Evolutionary conservation across 2,329 filamentous ascomycete species (phyloP), one percentile per base, ranked within the genome.

Genomic region (Epichloe baconii): DNA sequence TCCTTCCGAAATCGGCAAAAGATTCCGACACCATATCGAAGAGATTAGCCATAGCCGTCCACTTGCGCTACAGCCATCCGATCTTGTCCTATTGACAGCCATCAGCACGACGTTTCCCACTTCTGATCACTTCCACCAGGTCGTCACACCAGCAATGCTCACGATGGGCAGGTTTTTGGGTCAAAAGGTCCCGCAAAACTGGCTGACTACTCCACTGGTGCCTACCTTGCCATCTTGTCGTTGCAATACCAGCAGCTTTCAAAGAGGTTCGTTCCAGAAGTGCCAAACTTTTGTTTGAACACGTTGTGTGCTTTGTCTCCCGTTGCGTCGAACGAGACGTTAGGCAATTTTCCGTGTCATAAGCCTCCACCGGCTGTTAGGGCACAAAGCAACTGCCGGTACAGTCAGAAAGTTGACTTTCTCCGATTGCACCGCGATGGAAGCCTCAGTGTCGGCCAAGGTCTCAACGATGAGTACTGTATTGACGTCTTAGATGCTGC

Each of bases 61-160:
- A 4, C 65, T 82, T 37, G 66, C 70, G 7, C 80, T 74, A 59
- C 77, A 66, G 61, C 77, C 64, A 58, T 87, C 88, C 17, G 90
- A 98, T 61, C 69, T 98, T 19, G 70, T 89, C 21, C 70, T 95
- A n/a, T 71, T 98, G 37, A 90, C 88, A 0, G 89, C 88, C 0
- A 80, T 96, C 53, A 82, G 84, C 41, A 82, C 82, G 2, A 86
- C 94, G 49, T 98, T 95, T 62, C 90, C 93, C 4, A 95, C 93
- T 0, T 96, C 90, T 0, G 93, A 98, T 67, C 90, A 97, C 68
- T 98, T 97, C 68, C 93, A 98, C 61, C 85, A 93, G 59, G 88
- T 97, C 37, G 85, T 88, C 41, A 98, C 93, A 2, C 93, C 93
- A 2, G 86, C 91, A 0, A 85, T 88, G 68, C 79, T 96, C 5